phyloP scores from a whole-genome alignment of 768 basidiomycete species.

The Calocera cornea region DNA sequence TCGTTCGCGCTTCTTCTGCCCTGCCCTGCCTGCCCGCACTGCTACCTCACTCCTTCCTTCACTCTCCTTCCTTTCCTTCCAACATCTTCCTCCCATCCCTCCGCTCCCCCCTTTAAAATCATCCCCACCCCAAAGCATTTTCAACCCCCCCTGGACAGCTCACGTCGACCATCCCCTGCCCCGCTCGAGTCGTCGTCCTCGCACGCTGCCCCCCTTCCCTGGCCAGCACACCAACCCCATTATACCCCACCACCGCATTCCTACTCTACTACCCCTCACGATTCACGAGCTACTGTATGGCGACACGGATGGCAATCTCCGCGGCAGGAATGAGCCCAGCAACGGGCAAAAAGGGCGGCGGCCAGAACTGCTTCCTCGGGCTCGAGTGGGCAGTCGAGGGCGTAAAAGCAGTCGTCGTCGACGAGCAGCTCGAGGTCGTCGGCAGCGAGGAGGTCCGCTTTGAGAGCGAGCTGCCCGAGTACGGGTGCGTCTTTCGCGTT shows the following conservation, averaged over 20 bases:
- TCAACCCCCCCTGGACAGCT: conserved; percentile 1
- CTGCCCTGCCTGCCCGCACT: not conserved
- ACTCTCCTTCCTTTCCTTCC: not conserved
- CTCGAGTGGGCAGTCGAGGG: conserved; percentile 78
- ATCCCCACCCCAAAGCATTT: not conserved
- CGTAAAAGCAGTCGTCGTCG: conserved; percentile 68
- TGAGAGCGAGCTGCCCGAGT: conserved; percentile 64
- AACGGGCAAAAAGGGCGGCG: not conserved
- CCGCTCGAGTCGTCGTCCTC: not conserved
- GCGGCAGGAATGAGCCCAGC: not conserved
- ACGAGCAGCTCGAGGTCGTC: conserved; percentile 67
- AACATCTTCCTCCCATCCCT: not conserved
- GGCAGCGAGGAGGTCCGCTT: conserved; percentile 76
- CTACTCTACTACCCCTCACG: conserved; percentile 4
- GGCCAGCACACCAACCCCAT: not conserved
- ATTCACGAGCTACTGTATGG: not conserved
- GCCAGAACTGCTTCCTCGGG: conserved; percentile 44
- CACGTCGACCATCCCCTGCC: not conserved
- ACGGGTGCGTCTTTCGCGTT: conserved; percentile 44
- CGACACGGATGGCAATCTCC: not conserved
- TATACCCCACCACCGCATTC: conserved; percentile 2
- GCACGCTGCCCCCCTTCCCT: not conserved
- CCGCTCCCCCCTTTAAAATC: not conserved
- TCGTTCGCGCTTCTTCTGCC: not conserved
- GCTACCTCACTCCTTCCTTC: conserved; percentile 5